Evolutionary conservation across 345 rosid genomes (phyloP), one percentile per base, ranked within the genome.

Genomic region (Gossypium arboreum): DNA sequence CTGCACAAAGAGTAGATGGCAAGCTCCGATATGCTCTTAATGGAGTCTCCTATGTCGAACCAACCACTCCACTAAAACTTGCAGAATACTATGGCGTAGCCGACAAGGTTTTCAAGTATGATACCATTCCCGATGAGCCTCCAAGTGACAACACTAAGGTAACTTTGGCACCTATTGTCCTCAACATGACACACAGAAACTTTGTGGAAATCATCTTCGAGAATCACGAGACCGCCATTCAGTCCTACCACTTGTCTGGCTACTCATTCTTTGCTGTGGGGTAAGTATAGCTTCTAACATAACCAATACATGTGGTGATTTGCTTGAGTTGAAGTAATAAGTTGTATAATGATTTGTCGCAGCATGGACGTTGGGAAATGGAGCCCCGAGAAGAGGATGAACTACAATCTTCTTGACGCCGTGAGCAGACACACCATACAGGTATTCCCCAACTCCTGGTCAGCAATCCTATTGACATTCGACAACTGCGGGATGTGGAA

Each of bases 401-500:
- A 75, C 87, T 93, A 93, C 89, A 93, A 93, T 81, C 83, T 91
- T 22, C 84, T 91, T 0, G 98, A 93, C 8, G 95, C 97, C 0
- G 90, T 91, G 25, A 93, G 98, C 92, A 81, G 98, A 78, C 90
- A 90, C 78, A 93, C 97, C 1, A 69, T 93, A 52, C 98, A 93
- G 78, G 97, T 93, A 52, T 91, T 75, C 85, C 98, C 97, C 0
- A 86, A 91, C 27, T 91, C 95, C 0, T 91, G 98, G 98, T 86
- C 96, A 1, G 98, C 98, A 1, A 86, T 94, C 58, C 54, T 91
- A 17, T 71, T 92, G 85, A 89, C 98, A 3, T 89, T 94, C 73
- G 98, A 94, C 86, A 94, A 94, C 9, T 88, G 91, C 1, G 98
- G 98, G 44, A 94, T 94, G 98, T 94, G 98, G 98, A 94, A 90